phyloP scores from a whole-genome alignment of 1,139 yeast species.

The Yamadazyma dendronema region DNA sequence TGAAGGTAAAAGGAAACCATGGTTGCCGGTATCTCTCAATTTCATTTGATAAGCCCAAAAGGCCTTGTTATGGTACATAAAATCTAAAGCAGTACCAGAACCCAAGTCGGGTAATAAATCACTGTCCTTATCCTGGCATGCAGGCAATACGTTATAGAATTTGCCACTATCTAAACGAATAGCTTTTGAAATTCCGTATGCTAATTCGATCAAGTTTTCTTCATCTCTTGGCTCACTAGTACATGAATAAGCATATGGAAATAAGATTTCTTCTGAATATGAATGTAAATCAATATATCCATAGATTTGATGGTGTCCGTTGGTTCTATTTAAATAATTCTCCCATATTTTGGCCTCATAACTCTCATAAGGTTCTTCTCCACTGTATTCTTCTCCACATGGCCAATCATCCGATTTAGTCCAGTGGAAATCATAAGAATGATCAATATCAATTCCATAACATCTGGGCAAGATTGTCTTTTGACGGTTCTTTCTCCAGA shows the following conservation, averaged over 20 bases:
- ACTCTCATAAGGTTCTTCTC: constrained; percentile 75
- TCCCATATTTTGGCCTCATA: constrained; percentile 67
- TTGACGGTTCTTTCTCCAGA: constrained; percentile 91
- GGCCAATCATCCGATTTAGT: constrained; percentile 61
- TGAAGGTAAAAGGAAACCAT: constrained; percentile 78
- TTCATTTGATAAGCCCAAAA: constrained; percentile 84
- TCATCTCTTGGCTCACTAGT: constrained; percentile 70
- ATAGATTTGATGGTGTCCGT: constrained; percentile 57
- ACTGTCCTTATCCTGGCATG: constrained; percentile 74
- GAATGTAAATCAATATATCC: constrained; percentile 85
- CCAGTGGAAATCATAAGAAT: constrained; percentile 79
- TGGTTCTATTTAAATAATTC: constrained; percentile 59
- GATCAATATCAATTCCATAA: constrained; percentile 83
- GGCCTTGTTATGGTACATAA: constrained; percentile 79
- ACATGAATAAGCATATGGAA: constrained; percentile 83
- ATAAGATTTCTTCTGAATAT: constrained; percentile 77
- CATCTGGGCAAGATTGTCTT: constrained; percentile 66
- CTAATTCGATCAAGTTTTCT: constrained; percentile 76
- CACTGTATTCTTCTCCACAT: constrained; percentile 82
- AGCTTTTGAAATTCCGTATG: constrained; percentile 76
- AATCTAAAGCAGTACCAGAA: constrained; percentile 79
- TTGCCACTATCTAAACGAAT: constrained; percentile 64
- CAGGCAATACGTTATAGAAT: constrained; percentile 66
- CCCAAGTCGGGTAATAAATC: constrained; percentile 74
- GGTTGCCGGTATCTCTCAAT: constrained; percentile 78